Conservation (phyloP, 306 rosid species). For the Lotus japonicus region DNA sequence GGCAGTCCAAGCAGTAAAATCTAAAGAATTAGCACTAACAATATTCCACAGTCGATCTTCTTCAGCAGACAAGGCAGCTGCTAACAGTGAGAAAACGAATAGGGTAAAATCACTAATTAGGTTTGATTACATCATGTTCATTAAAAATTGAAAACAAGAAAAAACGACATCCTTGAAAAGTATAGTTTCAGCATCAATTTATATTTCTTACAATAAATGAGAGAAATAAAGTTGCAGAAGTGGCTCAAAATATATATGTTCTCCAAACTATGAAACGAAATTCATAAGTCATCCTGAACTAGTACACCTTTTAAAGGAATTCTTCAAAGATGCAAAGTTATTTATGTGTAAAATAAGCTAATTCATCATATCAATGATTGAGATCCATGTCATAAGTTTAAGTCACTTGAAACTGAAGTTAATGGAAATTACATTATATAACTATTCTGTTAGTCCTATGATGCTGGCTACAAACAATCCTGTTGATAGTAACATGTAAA, state of each 20-base stretch:
- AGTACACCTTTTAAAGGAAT: background rate
- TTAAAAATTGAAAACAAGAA: background rate
- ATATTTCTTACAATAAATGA: background rate
- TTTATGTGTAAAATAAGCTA: background rate
- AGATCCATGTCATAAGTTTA: background rate
- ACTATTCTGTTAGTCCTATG: background rate
- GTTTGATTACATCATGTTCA: background rate
- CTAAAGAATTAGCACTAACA: conserved; percentile 84
- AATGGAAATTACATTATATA: background rate
- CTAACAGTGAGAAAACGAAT: conserved; percentile 3
- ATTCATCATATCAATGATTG: background rate
- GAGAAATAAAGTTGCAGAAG: background rate
- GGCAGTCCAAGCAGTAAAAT: conserved; percentile 92
- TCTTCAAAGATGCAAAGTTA: background rate
- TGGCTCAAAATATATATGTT: background rate
- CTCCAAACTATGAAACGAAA: background rate
- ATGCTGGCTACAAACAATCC: background rate
- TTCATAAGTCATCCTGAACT: background rate
- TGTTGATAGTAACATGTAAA: background rate
- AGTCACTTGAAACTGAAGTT: background rate
- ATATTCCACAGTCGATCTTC: conserved; percentile 95
- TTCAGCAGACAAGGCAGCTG: conserved; percentile 72
- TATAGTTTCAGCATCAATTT: background rate
- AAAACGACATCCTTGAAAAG: background rate
- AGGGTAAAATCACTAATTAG: background rate